Evolutionary conservation across 805 yeast species (phyloP).

Genomic region (Lachancea mirantina): DNA sequence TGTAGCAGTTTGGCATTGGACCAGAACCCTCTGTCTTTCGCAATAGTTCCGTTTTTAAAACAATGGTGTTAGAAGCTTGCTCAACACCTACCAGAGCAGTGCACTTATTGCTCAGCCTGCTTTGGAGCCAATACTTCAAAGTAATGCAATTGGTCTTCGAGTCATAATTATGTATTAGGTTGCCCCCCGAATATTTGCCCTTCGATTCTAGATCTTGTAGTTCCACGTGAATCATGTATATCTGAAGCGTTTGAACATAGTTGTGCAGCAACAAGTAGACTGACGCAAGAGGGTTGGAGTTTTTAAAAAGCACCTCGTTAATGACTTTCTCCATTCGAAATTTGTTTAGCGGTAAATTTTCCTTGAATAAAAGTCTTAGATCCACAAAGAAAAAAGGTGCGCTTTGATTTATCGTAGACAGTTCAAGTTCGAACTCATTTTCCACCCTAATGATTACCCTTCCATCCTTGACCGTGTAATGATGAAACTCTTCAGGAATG

Average conservation of each 20-base stretch:
- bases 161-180: conserved; percentile 28
- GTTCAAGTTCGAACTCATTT: conserved; percentile 63
- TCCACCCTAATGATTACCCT: conserved; percentile 58
- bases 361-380: conserved; percentile 51
- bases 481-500: conserved; percentile 57
- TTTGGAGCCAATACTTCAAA: conserved; percentile 30
- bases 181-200: conserved; percentile 31
- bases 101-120: conserved; percentile 26
- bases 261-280: conserved; percentile 29
- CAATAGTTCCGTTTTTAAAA: conserved; percentile 24
- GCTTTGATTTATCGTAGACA: conserved; percentile 64
- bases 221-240: conserved; percentile 29
- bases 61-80: conserved; percentile 17
- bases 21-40: conserved; percentile 11
- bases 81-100: conserved; percentile 27
- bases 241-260: conserved; percentile 28
- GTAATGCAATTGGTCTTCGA: conserved; percentile 28
- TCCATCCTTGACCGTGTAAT: conserved; percentile 68
- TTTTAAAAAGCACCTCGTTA: conserved; percentile 27
- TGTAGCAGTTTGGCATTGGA: conserved; percentile 20
- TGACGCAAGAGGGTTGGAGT: conserved; percentile 22
- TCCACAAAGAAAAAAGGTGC: conserved; percentile 76
- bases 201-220: conserved; percentile 21
- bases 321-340: conserved; percentile 26
- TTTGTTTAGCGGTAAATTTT: conserved; percentile 24